A percentile compares a stretch with the other conserved stretches of the same genome.
Conservation (phyloP, 805 yeast genomes). For the Barnettozyma californica region DNA sequence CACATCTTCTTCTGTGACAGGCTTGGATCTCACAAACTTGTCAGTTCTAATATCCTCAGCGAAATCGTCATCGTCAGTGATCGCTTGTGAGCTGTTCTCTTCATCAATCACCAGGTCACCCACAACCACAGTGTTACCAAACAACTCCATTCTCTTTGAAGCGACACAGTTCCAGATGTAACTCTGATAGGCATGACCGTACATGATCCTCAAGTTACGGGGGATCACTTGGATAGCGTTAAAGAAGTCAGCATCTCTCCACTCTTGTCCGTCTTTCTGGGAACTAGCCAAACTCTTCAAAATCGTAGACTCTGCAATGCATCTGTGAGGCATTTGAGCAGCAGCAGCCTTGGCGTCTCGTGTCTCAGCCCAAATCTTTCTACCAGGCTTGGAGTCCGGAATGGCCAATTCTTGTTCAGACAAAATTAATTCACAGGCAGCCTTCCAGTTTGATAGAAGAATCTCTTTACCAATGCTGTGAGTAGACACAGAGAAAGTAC, state of each 20-base stretch:
- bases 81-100: slow-evolving; percentile 3
- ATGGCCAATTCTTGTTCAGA: slow-evolving; percentile 81
- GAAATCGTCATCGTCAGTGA: slow-evolving; percentile 38
- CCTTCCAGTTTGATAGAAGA: slow-evolving; percentile 69
- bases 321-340: slow-evolving; percentile 77
- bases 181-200: slow-evolving; percentile 96
- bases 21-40: slow-evolving; percentile 59
- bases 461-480: slow-evolving; percentile 77
- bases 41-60: slow-evolving; percentile 66
- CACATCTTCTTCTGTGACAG: slow-evolving; percentile 71
- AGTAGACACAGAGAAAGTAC: slow-evolving; percentile 90
- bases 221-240: slow-evolving; percentile 86
- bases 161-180: slow-evolving; percentile 90
- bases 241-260: slow-evolving; percentile 53
- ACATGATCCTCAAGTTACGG: slow-evolving; percentile 86
- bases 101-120: slow-evolving; percentile 73
- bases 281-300: slow-evolving; percentile 55
- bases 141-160: slow-evolving; percentile 64
- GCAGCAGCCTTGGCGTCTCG: slow-evolving; percentile 61
- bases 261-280: slow-evolving; percentile 33
- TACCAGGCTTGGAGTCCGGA: slow-evolving; percentile 79
- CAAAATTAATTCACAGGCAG: slow-evolving; percentile 71
- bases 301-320: slow-evolving; percentile 78
- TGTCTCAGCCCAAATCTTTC: slow-evolving; percentile 76
- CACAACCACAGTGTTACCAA: slow-evolving; percentile 62